Conservation (phyloP, 2,329 filamentous ascomycete genomes). For the Aspergillaceae sp. region DNA sequence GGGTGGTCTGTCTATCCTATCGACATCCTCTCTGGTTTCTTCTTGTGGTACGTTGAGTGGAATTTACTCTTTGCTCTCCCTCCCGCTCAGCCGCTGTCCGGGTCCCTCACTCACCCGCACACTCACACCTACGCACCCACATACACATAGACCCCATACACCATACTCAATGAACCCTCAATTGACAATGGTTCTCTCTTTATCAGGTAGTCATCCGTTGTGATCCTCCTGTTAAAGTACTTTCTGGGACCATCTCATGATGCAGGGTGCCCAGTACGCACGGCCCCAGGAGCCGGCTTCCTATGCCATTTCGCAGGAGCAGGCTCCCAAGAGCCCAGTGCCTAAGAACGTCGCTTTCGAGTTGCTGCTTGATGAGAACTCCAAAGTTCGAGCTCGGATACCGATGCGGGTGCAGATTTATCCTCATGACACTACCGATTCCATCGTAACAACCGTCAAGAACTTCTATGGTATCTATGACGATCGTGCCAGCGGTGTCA, state of each 20-base stretch:
- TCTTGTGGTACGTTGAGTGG: conserved; percentile 32
- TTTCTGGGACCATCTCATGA: conserved; percentile 21
- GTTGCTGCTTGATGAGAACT: conserved; percentile 50
- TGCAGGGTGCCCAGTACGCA: conserved; percentile 29
- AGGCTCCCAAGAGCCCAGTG: conserved; percentile 28
- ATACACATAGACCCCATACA: background rate
- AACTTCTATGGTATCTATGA: conserved; percentile 98
- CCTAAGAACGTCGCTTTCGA: conserved; percentile 58
- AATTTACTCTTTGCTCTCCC: conserved; percentile 21
- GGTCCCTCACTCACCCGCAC: conserved; percentile 13
- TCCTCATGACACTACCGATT: conserved; percentile 92
- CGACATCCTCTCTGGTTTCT: conserved; percentile 16
- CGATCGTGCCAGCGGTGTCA: conserved; percentile 69
- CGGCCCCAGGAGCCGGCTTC: conserved; percentile 25
- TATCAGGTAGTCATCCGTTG: conserved; percentile 22
- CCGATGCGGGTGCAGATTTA: conserved; percentile 74
- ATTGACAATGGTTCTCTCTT: conserved; percentile 24
- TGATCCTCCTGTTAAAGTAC: conserved; percentile 17
- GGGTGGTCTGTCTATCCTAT: conserved; percentile 23
- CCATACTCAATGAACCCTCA: conserved; percentile 16
- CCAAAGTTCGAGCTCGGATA: conserved; percentile 51
- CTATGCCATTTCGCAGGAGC: conserved; percentile 22
- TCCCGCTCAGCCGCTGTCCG: conserved; percentile 16
- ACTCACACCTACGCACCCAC: background rate
- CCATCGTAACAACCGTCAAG: conserved; percentile 95